Base-by-base conservation (phyloP, 176 grass and related monocot species). In the Hsuehochloa calcarea region DNA sequence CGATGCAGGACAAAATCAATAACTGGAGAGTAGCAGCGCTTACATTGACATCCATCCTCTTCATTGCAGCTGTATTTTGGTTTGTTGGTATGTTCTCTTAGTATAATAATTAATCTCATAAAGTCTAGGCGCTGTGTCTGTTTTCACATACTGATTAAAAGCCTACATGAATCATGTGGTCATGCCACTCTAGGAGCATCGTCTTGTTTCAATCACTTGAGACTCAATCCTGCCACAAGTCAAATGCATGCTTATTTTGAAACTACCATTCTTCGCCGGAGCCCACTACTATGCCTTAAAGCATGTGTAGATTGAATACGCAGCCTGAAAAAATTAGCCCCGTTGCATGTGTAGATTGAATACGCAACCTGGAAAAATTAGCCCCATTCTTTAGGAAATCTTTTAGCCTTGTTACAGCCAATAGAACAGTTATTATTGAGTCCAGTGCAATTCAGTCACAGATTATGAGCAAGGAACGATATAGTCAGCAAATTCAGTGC, bases 21-120 rank as follows among this genome's bases (percentile, higher is more conserved):
- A 92, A 94, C 82, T 99, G 96, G 96, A 99, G 96, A 78, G 61
- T 66, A 37, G 94, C 85, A 63, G 93, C 96, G 40, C 96, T 99
- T 77, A 74, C 77, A 49, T 78, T 99, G 82, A 99, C 96, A 81
- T 96, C 93, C 51, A 64, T 99, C 86, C 82, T 99, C 50, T 88
- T 99, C 54, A 75, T 82, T 94, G 96, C 96, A 70, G 81, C 85
- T 75, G 46, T 65, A 54, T 71, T 94, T 89, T 99, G 96, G 96
- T 99, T 92, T 82, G 63, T 84, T 43, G 96, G 96, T 99, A 94
- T 26, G 52, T 35, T 79, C 80, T 70, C 62, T 54, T 70, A 75
- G 22, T 60, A n/a, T 61, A 62, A 11, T 31, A 22, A 15, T 4
- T 38, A 40, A 35, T 50, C 16, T 77, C 22, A 61, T 70, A 77